phyloP scores from a whole-genome alignment of 2,329 filamentous ascomycete genomes.

The Arthrobotrys musiformis region DNA sequence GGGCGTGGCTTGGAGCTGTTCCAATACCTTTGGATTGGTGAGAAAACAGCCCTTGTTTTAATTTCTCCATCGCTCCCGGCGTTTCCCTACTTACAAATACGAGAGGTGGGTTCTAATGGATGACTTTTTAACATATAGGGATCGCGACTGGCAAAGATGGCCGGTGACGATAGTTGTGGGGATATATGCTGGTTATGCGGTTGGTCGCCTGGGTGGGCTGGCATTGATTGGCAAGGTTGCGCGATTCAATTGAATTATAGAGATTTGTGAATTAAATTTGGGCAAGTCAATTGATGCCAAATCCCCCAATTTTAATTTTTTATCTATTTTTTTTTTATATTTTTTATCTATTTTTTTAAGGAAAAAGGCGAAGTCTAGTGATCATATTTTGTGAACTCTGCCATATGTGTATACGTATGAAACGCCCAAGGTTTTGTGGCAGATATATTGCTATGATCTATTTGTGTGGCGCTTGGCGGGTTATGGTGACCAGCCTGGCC shows the following conservation, averaged over 20 bases:
- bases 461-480: constrained; percentile 30
- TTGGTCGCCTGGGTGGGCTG: constrained; percentile 73
- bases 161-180: constrained; percentile 90
- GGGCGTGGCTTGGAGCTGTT: constrained; percentile 91
- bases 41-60: constrained; percentile 55
- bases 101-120: no score
- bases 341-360: no score
- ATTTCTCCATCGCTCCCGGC: no score
- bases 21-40: constrained; percentile 95
- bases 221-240: constrained; percentile 63
- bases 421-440: constrained; percentile 1
- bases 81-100: no score
- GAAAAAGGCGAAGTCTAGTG: no score
- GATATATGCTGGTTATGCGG: constrained; percentile 78
- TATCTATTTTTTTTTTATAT: no score
- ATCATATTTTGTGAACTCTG: no score
- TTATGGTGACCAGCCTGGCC: constrained; percentile 51
- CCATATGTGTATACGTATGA: no score
- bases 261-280: not conserved
- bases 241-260: constrained; percentile 9
- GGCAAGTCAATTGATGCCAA: not conserved
- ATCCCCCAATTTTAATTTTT: not conserved
- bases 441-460: not conserved
- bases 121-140: constrained; percentile 66
- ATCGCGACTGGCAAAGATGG: constrained; percentile 99